Evolutionary conservation across 2,329 filamentous ascomycete genomes (phyloP), one percentile per base, ranked within the genome.

Genomic region (Alternaria conjuncta): DNA sequence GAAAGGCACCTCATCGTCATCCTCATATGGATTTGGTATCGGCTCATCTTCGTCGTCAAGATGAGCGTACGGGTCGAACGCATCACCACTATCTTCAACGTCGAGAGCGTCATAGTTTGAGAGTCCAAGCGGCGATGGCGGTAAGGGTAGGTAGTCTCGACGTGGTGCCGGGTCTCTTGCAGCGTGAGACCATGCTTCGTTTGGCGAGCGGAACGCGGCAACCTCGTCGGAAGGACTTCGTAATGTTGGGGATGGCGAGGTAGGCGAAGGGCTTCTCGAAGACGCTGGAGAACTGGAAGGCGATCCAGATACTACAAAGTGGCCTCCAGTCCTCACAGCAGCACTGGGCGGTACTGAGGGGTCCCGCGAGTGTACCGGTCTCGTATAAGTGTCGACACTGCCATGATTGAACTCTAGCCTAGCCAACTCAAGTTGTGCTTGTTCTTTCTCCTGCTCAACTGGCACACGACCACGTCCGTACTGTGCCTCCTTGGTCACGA

Each of bases 31-130:
- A 9, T 61, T 51, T 6, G 44, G 53, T 6, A 61, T 36, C 15
- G 13, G 30, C 23, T 75, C 72, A 6, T 73, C 73, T 11, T 75
- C 74, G 12, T 76, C 75, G 50, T 80, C 77, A 1, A 78, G 50
- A 51, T 75, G 70, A 6, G 71, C 63, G 54, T 79, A 79, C 5
- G 63, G 67, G 55, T 78, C 71, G 0, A 69, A 65, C 8, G 70
- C 60, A 20, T 75, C 71, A 20, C 79, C 79, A 44, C n/a, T 18
- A 41, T 41, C 36, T 41, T 82, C 80, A 3, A 73, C 56, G 54
- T 83, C 81, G 25, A 83, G 74, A 10, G 78, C 78, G 60, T 82
- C 82, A 66, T 83, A 83, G 61, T 82, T 82, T n/a, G 77, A 81
- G 2, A 82, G 69, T 4, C 79, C 77, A 10, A 82, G 72, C 2